phyloP scores from a whole-genome alignment of 2,329 filamentous ascomycete species.

The Pseudopyricularia cyperi region DNA sequence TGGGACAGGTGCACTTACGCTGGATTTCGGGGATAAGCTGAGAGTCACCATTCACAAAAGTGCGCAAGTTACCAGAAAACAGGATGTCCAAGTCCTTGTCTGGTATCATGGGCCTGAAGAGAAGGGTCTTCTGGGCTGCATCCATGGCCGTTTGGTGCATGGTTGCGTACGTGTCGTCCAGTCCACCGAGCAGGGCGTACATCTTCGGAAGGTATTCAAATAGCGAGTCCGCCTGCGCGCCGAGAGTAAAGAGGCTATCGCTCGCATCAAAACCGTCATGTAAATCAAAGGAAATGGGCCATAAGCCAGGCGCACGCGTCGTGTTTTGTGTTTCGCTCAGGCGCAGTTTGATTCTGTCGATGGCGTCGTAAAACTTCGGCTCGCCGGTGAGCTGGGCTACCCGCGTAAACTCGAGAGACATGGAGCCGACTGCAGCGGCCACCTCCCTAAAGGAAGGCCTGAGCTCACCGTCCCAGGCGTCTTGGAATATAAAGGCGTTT shows the following conservation, averaged over 20 bases:
- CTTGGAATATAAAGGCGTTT: slow-evolving; percentile 42
- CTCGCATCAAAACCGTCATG: slow-evolving; percentile 17
- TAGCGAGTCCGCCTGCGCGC: slow-evolving; percentile 39
- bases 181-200: slow-evolving; percentile 53
- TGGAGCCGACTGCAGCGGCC: slow-evolving; percentile 36
- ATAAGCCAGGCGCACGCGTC: slow-evolving; percentile 64
- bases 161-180: slow-evolving; percentile 42
- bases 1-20: slow-evolving; percentile 18
- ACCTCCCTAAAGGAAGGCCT: slow-evolving; percentile 20
- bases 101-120: slow-evolving; percentile 58
- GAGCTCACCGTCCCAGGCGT: slow-evolving; percentile 21
- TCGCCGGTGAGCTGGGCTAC: slow-evolving; percentile 57
- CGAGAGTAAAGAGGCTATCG: slow-evolving; percentile 32
- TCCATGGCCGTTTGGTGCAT: slow-evolving; percentile 23
- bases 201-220: slow-evolving; percentile 51
- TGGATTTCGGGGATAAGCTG: slow-evolving; percentile 18
- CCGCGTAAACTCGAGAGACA: slow-evolving; percentile 59
- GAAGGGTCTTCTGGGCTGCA: slow-evolving; percentile 27
- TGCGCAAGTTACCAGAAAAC: slow-evolving; percentile 32
- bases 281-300: slow-evolving; percentile 53
- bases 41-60: slow-evolving; percentile 12
- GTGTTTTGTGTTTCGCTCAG: slow-evolving; percentile 55
- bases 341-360: slow-evolving; percentile 58
- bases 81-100: slow-evolving; percentile 45
- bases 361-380: slow-evolving; percentile 60